Evolutionary conservation across 306 rosid species (phyloP), one percentile per base, ranked within the genome.

Genomic region (Arachis hypogaea): DNA sequence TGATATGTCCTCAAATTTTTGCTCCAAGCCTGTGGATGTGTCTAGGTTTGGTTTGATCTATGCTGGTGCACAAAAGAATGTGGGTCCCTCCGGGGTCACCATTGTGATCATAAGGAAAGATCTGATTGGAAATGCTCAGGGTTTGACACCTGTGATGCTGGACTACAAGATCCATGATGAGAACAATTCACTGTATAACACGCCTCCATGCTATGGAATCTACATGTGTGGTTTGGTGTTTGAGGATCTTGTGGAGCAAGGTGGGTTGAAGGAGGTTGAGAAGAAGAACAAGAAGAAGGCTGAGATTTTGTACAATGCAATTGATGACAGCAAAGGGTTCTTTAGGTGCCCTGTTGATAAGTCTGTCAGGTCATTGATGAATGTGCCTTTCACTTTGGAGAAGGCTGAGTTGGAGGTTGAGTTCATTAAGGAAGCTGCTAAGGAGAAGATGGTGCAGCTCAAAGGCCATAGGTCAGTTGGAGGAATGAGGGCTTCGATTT

Each of bases 401-500:
- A 94, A 87, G 63, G 44, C 96, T 3, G 97, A 92, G 66, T 62
- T 94, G 85, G 99, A 94, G 44, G 92, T 69, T 5, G 97, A 92
- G 78, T 94, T 94, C 63, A 80, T 94, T 41, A 94, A 94, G 90
- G 99, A 94, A 78, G 97, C 99, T 36, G 87, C 96, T 0, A 84
- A 87, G 81, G 93, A 94, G 77, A 87, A 83, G 75, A 94, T 94
- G 99, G 80, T 94, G 59, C 96, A 94, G 85, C 99, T 94, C 11
- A 94, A 94, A 86, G 97, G 99, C 4, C 99, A 94, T 57, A 86
- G 97, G 68, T 92, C 97, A 0, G 97, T 94, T 60, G 99, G 99
- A 56, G 99, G 99, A 0, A 92, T 94, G 95, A 81, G 97, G 65
- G 99, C 99, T 67, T 94, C 99, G 0, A 94, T 94, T 41, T 94